Base-by-base conservation (phyloP, 768 basidiomycete genomes). In the Russula sp. region DNA sequence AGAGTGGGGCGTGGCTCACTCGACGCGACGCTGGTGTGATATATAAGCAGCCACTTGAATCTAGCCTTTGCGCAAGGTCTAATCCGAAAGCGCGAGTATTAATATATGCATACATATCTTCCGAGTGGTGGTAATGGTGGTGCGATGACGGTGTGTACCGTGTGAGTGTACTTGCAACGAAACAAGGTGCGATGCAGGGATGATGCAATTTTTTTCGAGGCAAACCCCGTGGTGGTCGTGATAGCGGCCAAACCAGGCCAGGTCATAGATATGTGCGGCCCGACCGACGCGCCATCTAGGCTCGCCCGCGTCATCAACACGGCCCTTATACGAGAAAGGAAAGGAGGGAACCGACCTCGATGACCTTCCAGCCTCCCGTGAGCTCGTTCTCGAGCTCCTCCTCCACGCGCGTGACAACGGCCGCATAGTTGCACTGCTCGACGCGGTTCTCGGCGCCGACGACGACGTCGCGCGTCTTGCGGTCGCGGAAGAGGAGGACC, bases 281-380 rank as follows among this genome's bases (percentile, higher is more conserved):
- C 7, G 81, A 82, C 68, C 80, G 74, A 55, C 80, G 78, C 6
- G 76, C 81, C 80, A 82, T 82, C 81, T 82, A 54, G 2, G 56
- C 14, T 55, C 34, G 32, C 6, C 64, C 11, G n/a, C 53, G n/a
- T 50, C 40, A 70, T 63, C 14, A 60, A 22, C 48, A 61, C 50
- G 31, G 52, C 42, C 11, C 18, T 16, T 45, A 18, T 27, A 22
- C 18, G 8, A 20, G 18, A 32, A 52, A 34, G 47, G 47, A n/a
- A 16, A 11, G 31, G 40, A 47, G 31, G 34, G 45, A 16, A 76
- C 83, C 55, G 71, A 94, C 94, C 86, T 98, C 96, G 32, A 98
- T 82, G 57, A 98, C 84, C 75, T 98, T 98, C 96, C 97, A 99
- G 13, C 97, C 97, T 48, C 92, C 94, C 0, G 97, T 99, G 50